Evolutionary conservation across 2,329 filamentous ascomycete species (phyloP).

Genomic region (Calonectria hongkongensis): DNA sequence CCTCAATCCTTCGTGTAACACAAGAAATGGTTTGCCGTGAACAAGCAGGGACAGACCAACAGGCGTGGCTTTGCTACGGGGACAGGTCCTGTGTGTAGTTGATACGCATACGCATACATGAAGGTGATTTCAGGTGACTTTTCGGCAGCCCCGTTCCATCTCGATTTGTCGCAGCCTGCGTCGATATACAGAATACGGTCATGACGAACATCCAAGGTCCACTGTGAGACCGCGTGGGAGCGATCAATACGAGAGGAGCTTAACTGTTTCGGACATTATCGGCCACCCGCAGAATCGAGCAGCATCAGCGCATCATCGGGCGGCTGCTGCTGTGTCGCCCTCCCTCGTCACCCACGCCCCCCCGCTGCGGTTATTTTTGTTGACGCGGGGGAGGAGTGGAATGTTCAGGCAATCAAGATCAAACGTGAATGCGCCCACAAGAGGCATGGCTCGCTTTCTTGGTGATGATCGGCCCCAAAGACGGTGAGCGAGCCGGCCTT

Average conservation of each 20-base stretch:
- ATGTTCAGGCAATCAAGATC: slow-evolving; percentile 18
- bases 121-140: slow-evolving; percentile 4
- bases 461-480: slow-evolving; percentile 19
- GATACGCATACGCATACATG: slow-evolving; percentile 15
- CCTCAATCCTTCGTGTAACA: slow-evolving; percentile 24
- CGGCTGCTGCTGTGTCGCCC: slow-evolving; percentile 23
- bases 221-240: slow-evolving; percentile 4
- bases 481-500: slow-evolving; percentile 15
- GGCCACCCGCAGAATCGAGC: slow-evolving; percentile 31
- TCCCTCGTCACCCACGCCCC: neutral
- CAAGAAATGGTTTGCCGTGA: slow-evolving; percentile 24
- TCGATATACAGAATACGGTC: neutral
- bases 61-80: neutral
- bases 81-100: neutral
- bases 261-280: slow-evolving; percentile 29
- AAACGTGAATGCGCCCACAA: slow-evolving; percentile 19
- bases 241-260: neutral
- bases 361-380: slow-evolving; percentile 17
- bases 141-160: neutral
- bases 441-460: neutral
- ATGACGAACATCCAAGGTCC: slow-evolving; percentile 14
- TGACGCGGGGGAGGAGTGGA: slow-evolving; percentile 16
- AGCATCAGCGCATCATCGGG: slow-evolving; percentile 31
- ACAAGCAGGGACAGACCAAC: neutral
- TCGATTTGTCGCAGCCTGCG: neutral